A percentile compares a stretch with the other conserved stretches of the same genome.
Conservation (phyloP, 2,329 filamentous ascomycete genomes). For the Colletotrichum orbiculare region DNA sequence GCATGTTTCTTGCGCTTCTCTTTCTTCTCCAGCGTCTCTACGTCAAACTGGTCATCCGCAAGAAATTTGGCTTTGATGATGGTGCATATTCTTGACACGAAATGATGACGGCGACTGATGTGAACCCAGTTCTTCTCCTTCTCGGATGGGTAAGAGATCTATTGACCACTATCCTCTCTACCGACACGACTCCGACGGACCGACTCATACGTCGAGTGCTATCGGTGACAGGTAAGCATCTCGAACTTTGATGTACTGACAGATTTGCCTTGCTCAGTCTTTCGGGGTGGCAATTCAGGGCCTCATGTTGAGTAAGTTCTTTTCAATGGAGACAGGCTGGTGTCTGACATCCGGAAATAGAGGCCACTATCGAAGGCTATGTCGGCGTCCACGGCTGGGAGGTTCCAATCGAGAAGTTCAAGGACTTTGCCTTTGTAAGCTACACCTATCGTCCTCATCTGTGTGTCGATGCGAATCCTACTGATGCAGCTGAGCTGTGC, state of each 20-base stretch:
- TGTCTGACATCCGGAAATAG: background rate
- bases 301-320: conserved; percentile 17
- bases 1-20: conserved; percentile 38
- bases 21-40: conserved; percentile 45
- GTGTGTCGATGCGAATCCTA: too few relatives aligned
- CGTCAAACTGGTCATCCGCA: conserved; percentile 40
- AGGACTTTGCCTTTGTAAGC: conserved; percentile 25
- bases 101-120: background rate
- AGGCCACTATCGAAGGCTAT: conserved; percentile 1
- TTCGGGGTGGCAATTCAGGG: conserved; percentile 25
- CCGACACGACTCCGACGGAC: too few relatives aligned
- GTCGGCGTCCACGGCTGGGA: conserved; percentile 34
- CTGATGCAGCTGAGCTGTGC: too few relatives aligned
- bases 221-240: rapidly evolving
- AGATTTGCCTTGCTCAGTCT: too few relatives aligned
- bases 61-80: conserved; percentile 42
- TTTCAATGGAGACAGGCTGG: background rate
- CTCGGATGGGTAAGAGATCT: conserved; percentile 9
- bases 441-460: rapidly evolving
- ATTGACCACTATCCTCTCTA: background rate
- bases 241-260: too few relatives aligned
- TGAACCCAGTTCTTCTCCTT: background rate
- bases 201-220: too few relatives aligned
- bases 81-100: conserved; percentile 22
- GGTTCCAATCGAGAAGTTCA: conserved; percentile 27